Evolutionary conservation across 2,329 filamentous ascomycete species (phyloP), one percentile per base, ranked within the genome.

Genomic region (Talaromyces albobiverticillius): DNA sequence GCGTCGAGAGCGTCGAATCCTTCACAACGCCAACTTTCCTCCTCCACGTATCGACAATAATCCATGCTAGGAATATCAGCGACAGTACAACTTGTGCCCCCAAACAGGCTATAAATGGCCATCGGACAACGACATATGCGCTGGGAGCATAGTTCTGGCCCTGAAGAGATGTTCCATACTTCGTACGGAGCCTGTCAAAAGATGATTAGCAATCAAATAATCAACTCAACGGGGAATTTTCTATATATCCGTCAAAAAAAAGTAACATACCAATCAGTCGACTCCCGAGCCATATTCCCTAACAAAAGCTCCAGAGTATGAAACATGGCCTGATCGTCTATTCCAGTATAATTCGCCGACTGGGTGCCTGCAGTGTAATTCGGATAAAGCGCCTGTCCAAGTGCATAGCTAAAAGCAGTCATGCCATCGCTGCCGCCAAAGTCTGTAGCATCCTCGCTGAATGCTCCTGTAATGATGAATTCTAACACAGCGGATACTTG

Each of bases 111-210:
- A 50, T 38, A 22, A 25, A 50, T 2, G 18, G 32, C 47, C 47
- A 50, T 34, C 47, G 32, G 23, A 50, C 36, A 5, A 50, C 38
- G 32, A 50, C 22, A 18, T 41, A 50, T 26, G 47, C 38, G n/a
- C 38, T 34, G 11, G 25, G 11, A 9, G 22, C 22, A n/a, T 50
- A 50, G 14, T 38, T 38, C 23, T 25, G 32, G 8, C 47, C 47
- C n/a, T 26, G 20, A 10, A 40, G 11, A 26, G 34, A 14, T n/a
- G 31, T 25, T 9, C 25, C 9, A 20, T 41, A 38, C 7, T 11
- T 10, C 3, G 47, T 23, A 16, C 47, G 47, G n/a, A 50, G 6
- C 36, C 47, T 50, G n/a, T n/a, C n/a, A n/a, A n/a, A n/a, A n/a
- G n/a, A n/a, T n/a, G n/a, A n/a, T n/a, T n/a, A n/a, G n/a, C n/a